Evolutionary conservation across 768 basidiomycete genomes (phyloP), one percentile per base, ranked within the genome.

Genomic region (Pleurotus djamor): DNA sequence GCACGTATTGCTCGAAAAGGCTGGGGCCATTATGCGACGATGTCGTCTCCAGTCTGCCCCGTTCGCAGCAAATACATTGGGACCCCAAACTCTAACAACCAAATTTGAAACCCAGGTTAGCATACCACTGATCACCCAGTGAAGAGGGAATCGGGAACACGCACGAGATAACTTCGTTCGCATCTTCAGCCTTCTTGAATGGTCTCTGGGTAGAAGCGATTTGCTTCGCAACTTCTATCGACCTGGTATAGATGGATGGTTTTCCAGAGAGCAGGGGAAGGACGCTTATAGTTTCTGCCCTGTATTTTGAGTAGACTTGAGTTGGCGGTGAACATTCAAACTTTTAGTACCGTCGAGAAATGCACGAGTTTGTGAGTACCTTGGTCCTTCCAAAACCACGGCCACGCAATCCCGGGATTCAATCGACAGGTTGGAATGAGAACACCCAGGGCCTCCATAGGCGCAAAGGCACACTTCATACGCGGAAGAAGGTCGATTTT

Each of bases 141-240:
- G 47, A 48, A 12, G 9, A 14, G 45, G 58, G n/a, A n/a, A 35
- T 4, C 43, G 48, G 17, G 8, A 16, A 16, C 13, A 67, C 75
- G n/a, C 54, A 77, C 78, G 73, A 51, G 21, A 78, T 59, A 1
- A 70, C 63, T 10, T 17, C 56, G 59, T 69, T 76, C 10, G 70
- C 68, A 14, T 48, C 47, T 48, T 67, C 63, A 2, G 79, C 75
- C 61, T 83, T 83, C 45, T 72, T 57, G 44, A 77, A 81, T 48
- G 64, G 72, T 0, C 70, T 69, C 50, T 73, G 77, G 5, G 78
- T 79, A 1, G 64, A 66, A 5, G 69, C 66, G 16, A 81, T 71
- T 66, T 82, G 82, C 6, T 79, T 72, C 10, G 72, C 75, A 4
- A 82, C 75, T 44, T 82, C 78, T 17, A 83, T 58, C 56, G 80